Base-by-base conservation (phyloP, 2,329 filamentous ascomycete genomes). In the Stemphylium beticola region DNA sequence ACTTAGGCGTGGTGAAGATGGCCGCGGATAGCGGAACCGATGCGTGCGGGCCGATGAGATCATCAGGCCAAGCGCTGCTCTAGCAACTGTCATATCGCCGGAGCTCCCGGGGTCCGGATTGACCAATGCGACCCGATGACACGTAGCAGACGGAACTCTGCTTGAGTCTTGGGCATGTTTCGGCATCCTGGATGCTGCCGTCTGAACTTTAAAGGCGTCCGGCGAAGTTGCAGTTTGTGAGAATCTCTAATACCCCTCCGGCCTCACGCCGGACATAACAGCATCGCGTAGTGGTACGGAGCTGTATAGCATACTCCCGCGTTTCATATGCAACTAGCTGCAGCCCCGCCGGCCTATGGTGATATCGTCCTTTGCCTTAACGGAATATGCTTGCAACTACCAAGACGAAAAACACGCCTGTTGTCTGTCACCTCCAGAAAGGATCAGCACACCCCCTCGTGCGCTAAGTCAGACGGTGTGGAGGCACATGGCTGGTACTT, bases 31-130 rank as follows among this genome's bases (percentile, higher is more conserved):
- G 50, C 48, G 45, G 41, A 53, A 22, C 22, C 52, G 37, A 47
- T 9, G 40, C 51, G 44, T 47, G 42, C 45, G 53, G 58, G 41
- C 55, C 62, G 57, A 71, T 68, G 68, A 71, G 61, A 57, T 51
- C 54, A 55, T 52, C 53, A 31, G 10, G 59, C 59, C 59, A 64
- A 61, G 61, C 38, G 22, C 31, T 36, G 29, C 46, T 51, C 44
- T 42, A 53, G 48, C 49, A 47, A 41, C 39, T 24, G 38, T 50
- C 51, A 46, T 15, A 48, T 33, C 40, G 46, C 46, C 31, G 32
- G 24, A 20, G 36, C 24, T 43, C n/a, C n/a, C n/a, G n/a, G n/a
- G n/a, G n/a, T n/a, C 36, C 39, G 24, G 18, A 26, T n/a, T 36
- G 24, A 18, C 33, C 38, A 39, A 12, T 33, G 33, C 39, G 10